A percentile compares a stretch with the other conserved stretches of the same genome.
phyloP scores from a whole-genome alignment of 2,329 filamentous ascomycete genomes.

The Hypoxylon rubiginosum region DNA sequence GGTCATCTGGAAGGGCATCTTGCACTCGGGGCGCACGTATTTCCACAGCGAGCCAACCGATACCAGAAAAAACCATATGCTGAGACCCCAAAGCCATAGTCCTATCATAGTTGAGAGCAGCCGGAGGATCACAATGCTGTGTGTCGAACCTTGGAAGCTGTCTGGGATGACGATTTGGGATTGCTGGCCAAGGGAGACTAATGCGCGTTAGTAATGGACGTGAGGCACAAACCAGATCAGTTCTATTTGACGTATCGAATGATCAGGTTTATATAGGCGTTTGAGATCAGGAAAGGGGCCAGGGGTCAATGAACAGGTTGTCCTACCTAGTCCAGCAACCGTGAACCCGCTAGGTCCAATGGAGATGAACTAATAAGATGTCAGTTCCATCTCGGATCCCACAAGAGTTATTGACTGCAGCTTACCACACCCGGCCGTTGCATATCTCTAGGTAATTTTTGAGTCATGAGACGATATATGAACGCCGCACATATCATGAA shows the following conservation, averaged over 20 bases:
- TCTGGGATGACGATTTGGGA: conserved; percentile 59
- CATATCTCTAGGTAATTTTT: conserved; percentile 82
- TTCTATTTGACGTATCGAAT: neutral
- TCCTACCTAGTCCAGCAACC: conserved; percentile 59
- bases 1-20: conserved; percentile 83
- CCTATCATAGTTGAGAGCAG: conserved; percentile 71
- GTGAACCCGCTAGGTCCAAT: conserved; percentile 80
- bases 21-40: conserved; percentile 67
- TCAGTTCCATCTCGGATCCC: conserved; percentile 21
- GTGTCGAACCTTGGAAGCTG: conserved; percentile 57
- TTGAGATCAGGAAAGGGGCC: neutral
- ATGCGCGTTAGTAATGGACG: neutral
- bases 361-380: conserved; percentile 73
- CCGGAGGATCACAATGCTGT: conserved; percentile 61
- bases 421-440: conserved; percentile 79
- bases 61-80: conserved; percentile 87
- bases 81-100: conserved; percentile 86
- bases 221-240: too few relatives aligned
- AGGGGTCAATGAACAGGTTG: neutral
- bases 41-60: conserved; percentile 82
- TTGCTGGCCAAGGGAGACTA: conserved; percentile 62
- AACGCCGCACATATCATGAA: conserved; percentile 89
- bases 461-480: conserved; percentile 88
- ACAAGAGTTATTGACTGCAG: conserved; percentile 4
- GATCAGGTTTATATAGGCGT: neutral